Percentiles rank a stretch among this genome's conserved stretches.
Evolutionary conservation across 768 basidiomycete genomes (phyloP).

Genomic region (Amanita rubescens): DNA sequence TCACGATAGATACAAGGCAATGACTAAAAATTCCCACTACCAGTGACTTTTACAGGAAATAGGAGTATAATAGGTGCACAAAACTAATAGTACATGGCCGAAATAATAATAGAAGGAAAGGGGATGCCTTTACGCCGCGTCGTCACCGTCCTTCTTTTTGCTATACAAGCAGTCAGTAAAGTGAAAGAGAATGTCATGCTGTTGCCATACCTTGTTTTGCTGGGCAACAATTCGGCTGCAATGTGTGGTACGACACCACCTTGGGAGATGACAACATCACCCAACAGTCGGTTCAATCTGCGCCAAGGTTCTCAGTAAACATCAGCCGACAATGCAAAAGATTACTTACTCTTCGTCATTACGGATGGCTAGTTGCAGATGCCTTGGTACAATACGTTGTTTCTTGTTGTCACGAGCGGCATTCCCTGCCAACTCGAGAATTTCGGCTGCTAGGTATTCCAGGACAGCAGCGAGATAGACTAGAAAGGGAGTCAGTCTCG

Average conservation of each 20-base stretch:
- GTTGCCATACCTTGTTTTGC: conserved; percentile 28
- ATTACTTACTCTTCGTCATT: conserved; percentile 79
- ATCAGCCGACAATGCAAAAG: neutral
- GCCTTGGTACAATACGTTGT: conserved; percentile 93
- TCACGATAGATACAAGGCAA: no score
- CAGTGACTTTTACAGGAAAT: neutral
- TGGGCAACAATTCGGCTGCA: conserved; percentile 36
- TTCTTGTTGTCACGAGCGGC: conserved; percentile 91
- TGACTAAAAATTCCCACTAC: no score
- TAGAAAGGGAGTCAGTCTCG: conserved; percentile 18
- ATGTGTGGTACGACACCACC: conserved; percentile 91
- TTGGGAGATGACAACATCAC: conserved; percentile 87
- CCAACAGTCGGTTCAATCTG: conserved; percentile 64
- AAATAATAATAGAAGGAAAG: conserved; percentile 16
- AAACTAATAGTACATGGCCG: conserved; percentile 8
- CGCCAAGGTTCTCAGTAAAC: neutral
- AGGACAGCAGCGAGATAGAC: conserved; percentile 91
- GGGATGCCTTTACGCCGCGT: conserved; percentile 20
- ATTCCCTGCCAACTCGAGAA: conserved; percentile 88
- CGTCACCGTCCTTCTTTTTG: conserved; percentile 36
- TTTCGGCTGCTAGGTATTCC: conserved; percentile 90
- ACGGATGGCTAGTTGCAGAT: conserved; percentile 90
- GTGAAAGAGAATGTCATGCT: neutral
- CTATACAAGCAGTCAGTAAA: conserved; percentile 10
- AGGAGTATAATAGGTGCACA: conserved; percentile 2